A percentile compares a stretch with the other conserved stretches of the same genome.
Evolutionary conservation across 768 basidiomycete species (phyloP).

Genomic region (Baorangia bicolor): DNA sequence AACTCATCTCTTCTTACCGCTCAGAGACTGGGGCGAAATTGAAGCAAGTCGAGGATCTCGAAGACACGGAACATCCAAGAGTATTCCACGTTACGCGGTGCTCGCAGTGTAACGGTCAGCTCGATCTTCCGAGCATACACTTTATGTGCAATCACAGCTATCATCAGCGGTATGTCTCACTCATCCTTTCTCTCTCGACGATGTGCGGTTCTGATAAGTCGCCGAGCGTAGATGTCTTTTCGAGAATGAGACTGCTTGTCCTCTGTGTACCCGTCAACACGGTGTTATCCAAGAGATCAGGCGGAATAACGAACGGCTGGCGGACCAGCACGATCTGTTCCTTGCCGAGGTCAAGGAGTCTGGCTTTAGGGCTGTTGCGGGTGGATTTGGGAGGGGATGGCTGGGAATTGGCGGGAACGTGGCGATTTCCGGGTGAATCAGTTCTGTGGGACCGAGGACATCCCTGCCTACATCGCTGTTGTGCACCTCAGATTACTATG

Average conservation of each 20-base stretch:
- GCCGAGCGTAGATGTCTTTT: conserved; percentile 65
- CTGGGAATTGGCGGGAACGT: conserved; percentile 29
- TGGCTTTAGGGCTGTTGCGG: conserved; percentile 70
- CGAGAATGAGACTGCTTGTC: conserved; percentile 89
- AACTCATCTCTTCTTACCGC: conserved; percentile 85
- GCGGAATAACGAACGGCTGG: conserved; percentile 79
- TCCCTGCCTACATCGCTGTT: background rate
- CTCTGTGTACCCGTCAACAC: conserved; percentile 83
- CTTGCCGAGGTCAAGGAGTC: conserved; percentile 68
- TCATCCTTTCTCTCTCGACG: background rate
- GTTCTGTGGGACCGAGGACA: background rate
- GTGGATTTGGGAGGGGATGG: conserved; percentile 67
- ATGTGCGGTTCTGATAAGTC: background rate
- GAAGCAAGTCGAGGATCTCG: conserved; percentile 77
- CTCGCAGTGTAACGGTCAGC: conserved; percentile 81
- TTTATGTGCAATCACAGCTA: conserved; percentile 99
- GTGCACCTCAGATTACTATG: background rate
- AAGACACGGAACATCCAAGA: conserved; percentile 72
- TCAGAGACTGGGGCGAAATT: conserved; percentile 78
- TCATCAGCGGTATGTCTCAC: conserved; percentile 66
- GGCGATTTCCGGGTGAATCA: background rate
- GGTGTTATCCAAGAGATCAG: conserved; percentile 88
- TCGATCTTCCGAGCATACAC: conserved; percentile 91
- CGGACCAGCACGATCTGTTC: conserved; percentile 80
- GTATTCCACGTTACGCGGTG: conserved; percentile 96